phyloP scores from a whole-genome alignment of 768 basidiomycete species.

The Russula sp. region DNA sequence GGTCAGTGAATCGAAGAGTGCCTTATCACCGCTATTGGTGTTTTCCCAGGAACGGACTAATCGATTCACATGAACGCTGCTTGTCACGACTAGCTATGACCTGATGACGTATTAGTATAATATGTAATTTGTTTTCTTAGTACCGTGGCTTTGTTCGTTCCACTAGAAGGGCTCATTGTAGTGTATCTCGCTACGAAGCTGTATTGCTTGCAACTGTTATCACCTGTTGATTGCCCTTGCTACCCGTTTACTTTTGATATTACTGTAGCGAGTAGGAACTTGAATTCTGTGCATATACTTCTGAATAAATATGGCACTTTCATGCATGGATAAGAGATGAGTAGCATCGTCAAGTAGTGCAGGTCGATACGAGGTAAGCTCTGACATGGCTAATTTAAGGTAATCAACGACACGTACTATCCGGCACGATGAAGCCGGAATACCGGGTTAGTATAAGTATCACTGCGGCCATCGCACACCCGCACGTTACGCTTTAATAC shows the following conservation, averaged over 20 bases:
- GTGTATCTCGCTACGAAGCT: slow-evolving; percentile 9
- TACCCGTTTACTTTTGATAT: background rate
- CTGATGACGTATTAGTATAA: slow-evolving; percentile 15
- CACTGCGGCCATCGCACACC: too few species aligned
- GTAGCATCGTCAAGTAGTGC: too few species aligned
- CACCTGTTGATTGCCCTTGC: background rate
- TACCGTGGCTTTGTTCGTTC: slow-evolving; percentile 7
- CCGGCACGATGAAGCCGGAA: slow-evolving; percentile 9
- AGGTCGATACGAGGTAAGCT: too few species aligned
- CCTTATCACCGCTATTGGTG: background rate
- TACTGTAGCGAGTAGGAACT: slow-evolving; percentile 5
- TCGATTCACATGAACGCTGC: slow-evolving; percentile 2
- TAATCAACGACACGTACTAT: too few species aligned
- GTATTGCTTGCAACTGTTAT: slow-evolving; percentile 10
- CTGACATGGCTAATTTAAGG: too few species aligned
- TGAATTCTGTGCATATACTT: background rate
- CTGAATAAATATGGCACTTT: background rate
- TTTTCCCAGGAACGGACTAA: background rate
- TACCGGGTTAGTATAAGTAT: background rate
- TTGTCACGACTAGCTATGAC: slow-evolving; percentile 9
- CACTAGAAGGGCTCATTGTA: slow-evolving; percentile 14
- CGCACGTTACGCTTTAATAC: background rate
- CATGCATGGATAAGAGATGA: background rate
- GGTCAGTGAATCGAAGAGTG: slow-evolving; percentile 2
- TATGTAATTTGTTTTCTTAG: slow-evolving; percentile 12